Evolutionary conservation across 164 flowering plant species (phyloP), one percentile per base, ranked within the genome.

Genomic region (Santalum album): DNA sequence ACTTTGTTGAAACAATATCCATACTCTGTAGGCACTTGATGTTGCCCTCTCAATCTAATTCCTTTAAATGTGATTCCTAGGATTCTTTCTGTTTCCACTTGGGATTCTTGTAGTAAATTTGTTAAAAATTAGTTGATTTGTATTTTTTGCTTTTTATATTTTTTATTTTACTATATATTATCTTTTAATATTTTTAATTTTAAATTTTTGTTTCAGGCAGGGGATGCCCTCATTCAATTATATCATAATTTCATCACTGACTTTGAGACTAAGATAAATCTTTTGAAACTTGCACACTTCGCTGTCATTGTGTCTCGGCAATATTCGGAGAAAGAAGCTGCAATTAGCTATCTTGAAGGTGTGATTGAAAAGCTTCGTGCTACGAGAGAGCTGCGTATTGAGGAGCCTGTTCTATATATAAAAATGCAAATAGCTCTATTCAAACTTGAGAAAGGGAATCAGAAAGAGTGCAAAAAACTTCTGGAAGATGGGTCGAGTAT

Each of bases 201-300:
- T 25, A 25, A 18, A 10, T 18, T 32, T 49, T 21, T 4, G 19
- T 65, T 72, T 52, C 83, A 92, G 99, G 90, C 83, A 55, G 97
- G 97, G 32, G 97, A 92, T 78, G 72, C 87, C 27, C 75, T 87
- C 18, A 89, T 92, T 53, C 97, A 92, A 61, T 57, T 92, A 11
- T 92, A 92, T 68, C 81, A 89, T 51, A 85, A 92, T 68, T 92
- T 92, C 74, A 87, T 92, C 60, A 76, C 92, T 0, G 97, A 92
- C 54, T 89, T 92, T 57, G 97, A 92, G 85, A 89, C 95, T 3
- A 92, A 92, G 67, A 83, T 92, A 74, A 89, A 92, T 66, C 99
- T 83, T 59, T 87, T 92, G 58, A 92, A 92, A 82, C 95, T 92
- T 71, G 95, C 96, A 32, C 97, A 92, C 61, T 89, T 92, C 65